Conservation (phyloP, 768 basidiomycete genomes). For the Mrakia blollopis region DNA sequence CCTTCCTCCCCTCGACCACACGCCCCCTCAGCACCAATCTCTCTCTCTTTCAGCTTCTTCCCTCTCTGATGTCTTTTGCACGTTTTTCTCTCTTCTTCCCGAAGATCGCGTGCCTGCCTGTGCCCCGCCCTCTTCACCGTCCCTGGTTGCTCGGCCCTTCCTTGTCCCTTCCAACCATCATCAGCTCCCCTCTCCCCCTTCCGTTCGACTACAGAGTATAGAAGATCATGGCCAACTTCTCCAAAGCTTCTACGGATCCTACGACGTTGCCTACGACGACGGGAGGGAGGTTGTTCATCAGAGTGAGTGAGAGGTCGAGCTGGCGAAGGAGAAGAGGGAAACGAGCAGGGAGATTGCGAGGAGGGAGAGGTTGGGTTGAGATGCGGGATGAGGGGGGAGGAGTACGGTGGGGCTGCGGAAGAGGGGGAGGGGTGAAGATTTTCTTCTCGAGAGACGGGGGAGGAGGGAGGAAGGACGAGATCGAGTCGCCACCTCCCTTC, state of each 20-base stretch:
- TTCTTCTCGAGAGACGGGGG: background rate
- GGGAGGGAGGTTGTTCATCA: background rate
- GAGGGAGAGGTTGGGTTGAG: background rate
- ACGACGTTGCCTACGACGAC: conserved; percentile 6
- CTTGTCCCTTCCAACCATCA: too few species aligned
- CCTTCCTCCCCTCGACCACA: too few species aligned
- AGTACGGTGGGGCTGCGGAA: background rate
- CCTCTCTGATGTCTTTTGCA: too few species aligned
- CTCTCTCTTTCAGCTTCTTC: too few species aligned
- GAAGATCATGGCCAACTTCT: background rate
- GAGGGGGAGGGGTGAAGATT: background rate
- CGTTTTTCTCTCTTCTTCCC: too few species aligned
- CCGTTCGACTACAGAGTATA: too few species aligned
- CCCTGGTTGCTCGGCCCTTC: too few species aligned
- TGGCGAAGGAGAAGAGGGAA: background rate
- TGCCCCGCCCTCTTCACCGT: too few species aligned
- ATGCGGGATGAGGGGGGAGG: background rate
- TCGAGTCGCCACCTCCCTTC: background rate
- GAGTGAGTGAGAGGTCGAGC: background rate
- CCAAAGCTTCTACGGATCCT: background rate
- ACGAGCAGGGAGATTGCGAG: background rate
- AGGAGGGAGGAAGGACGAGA: background rate
- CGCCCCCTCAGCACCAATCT: too few species aligned
- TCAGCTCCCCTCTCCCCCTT: too few species aligned
- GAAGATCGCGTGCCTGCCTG: too few species aligned